Base-by-base conservation (phyloP, 2,329 filamentous ascomycete species). In the Rutstroemia sydowiana region DNA sequence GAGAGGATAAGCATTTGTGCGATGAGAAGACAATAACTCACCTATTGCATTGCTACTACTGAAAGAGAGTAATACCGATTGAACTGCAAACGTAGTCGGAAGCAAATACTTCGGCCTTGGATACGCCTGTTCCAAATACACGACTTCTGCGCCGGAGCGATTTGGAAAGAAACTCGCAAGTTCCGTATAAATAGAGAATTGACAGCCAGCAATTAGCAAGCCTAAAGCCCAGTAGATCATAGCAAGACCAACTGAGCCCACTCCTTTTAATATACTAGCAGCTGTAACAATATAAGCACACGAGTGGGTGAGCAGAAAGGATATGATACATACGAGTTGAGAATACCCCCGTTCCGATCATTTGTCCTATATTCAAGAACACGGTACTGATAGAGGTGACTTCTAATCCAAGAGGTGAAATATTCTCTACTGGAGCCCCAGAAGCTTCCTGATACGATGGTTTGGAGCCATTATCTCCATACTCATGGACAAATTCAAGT, bases 91-190 rank as follows among this genome's bases (percentile, higher is more conserved):
- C 0, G 79, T 72, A 0, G 79, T 78, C 0, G 82, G 81, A 45
- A 87, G 79, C 54, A 87, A 74, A 61, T 80, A 83, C 50, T 73
- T 76, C 0, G 83, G 84, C 1, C 79, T 73, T 1, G 82, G 82
- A 56, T 77, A 87, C 0, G 81, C 78, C 60, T 87, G 83, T 58
- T 87, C 83, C 0, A 87, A 72, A 57, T 85, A 87, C 0, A 84
- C 82, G 0, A 84, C 82, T 59, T 87, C 81, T 0, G 76, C 75
- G 0, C 82, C 83, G 2, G 78, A 84, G 7, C 83, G 76, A 60
- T 77, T 85, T 0, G 82, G 82, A 53, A 86, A 87, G 55, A 81
- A 85, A 1, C 78, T 73, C 0, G 81, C 75, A 13, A 78, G 76
- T 60, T 87, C 83, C 8, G 85, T 75, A 52, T 85, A 85, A 0